Base-by-base conservation (phyloP, 106 monocot species). In the Vanilla planifolia region DNA sequence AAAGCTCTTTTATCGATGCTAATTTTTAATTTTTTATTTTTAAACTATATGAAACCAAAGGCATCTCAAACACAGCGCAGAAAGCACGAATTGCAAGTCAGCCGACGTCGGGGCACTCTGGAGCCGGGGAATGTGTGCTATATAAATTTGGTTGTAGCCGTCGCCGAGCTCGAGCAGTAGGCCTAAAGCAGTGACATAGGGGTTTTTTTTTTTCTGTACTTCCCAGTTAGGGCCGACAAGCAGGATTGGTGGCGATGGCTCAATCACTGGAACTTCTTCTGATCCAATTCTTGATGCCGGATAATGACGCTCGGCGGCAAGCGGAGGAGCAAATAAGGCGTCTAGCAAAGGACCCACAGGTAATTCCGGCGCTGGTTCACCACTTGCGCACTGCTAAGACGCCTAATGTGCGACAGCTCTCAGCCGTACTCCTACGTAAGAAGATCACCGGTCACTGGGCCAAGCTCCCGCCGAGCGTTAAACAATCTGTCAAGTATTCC, bases 281-380 rank as follows among this genome's bases (percentile, higher is more conserved):
- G 68, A 86, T 91, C 40, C 95, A 96, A 62, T 86, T 96, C 71
- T 65, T 90, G 55, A 91, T 91, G 95, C 95, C 95, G 43, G 95
- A 96, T 66, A 96, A 90, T 73, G 95, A 96, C 74, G 90, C 86
- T 11, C 71, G 95, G 51, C 71, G 90, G 51, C 90, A 96, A 68
- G 95, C 95, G 64, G 95, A 96, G 83, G 86, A 96, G 44, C 94
- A 89, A 86, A 89, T 94, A 30, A 76, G 70, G 81, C 83, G 96
- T 13, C 70, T 98, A 17, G 78, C 87, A 16, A 89, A 83, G 67
- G 87, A 98, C 45, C 96, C 96, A 14, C 76, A 74, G 72, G 91
- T 91, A 15, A 84, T 98, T 3, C 91, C 91, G 3, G 83, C 96
- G 2, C 87, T 98, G 35, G 96, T 92, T 44, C 96, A 98, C 67